phyloP scores from a whole-genome alignment of 768 basidiomycete species.

The Rhizopogon roseolus region DNA sequence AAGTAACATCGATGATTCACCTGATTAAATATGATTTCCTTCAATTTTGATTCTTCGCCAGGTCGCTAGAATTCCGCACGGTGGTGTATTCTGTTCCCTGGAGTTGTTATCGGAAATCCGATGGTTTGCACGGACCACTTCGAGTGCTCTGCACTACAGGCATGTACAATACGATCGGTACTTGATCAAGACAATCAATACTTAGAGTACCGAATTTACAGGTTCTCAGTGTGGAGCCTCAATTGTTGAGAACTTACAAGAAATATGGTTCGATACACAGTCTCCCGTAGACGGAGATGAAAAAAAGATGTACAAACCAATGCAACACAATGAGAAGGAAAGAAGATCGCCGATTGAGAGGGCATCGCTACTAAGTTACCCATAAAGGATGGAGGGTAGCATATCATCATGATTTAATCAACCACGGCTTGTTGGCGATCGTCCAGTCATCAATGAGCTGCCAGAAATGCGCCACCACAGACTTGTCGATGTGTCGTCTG shows the following conservation, averaged over 20 bases:
- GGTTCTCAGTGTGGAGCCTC: too few relatives aligned
- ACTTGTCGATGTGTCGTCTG: slow-evolving; percentile 90
- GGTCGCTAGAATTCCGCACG: too few relatives aligned
- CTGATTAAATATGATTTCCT: too few relatives aligned
- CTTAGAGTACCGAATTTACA: too few relatives aligned
- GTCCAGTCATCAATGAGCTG: slow-evolving; percentile 87
- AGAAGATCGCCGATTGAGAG: background rate
- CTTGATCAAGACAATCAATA: too few relatives aligned
- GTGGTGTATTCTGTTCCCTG: too few relatives aligned
- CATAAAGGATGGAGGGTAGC: background rate
- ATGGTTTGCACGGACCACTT: too few relatives aligned
- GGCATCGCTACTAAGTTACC: background rate
- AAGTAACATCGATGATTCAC: too few relatives aligned
- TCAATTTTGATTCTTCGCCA: too few relatives aligned
- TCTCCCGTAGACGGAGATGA: background rate
- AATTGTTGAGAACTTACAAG: background rate
- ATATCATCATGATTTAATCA: slow-evolving; percentile 43
- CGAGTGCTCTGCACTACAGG: too few relatives aligned
- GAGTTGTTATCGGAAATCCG: too few relatives aligned
- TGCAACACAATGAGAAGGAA: background rate
- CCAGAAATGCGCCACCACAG: slow-evolving; percentile 95
- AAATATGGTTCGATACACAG: background rate
- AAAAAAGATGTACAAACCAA: background rate
- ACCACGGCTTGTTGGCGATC: slow-evolving; percentile 70
- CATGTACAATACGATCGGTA: too few relatives aligned